Conservation (phyloP, 2,329 filamentous ascomycete species). For the Aspergillus sojae region DNA sequence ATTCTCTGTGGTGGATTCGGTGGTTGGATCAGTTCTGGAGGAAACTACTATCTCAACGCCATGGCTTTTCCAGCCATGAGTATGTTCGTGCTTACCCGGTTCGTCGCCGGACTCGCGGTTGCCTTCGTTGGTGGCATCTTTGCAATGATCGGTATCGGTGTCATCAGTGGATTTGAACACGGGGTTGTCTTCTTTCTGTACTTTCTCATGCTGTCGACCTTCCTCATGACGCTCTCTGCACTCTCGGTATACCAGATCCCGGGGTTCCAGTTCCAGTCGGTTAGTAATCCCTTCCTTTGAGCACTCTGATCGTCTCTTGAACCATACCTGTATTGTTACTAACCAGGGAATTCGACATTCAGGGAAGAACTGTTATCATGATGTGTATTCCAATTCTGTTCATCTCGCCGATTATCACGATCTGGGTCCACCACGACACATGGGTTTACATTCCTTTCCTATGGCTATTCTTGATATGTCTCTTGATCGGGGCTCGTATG, state of each 20-base stretch:
- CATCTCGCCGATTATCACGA: slow-evolving; percentile 59
- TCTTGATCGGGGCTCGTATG: slow-evolving; percentile 56
- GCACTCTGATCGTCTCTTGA: too few relatives aligned
- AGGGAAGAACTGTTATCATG: slow-evolving; percentile 59
- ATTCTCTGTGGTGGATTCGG: slow-evolving; percentile 63
- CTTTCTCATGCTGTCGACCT: slow-evolving; percentile 59
- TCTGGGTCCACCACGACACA: slow-evolving; percentile 56
- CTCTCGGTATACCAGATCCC: slow-evolving; percentile 58
- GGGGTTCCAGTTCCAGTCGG: slow-evolving; percentile 56
- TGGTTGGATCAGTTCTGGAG: slow-evolving; percentile 65
- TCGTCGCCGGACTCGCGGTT: slow-evolving; percentile 54
- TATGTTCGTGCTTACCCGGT: slow-evolving; percentile 56
- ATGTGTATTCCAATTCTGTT: slow-evolving; percentile 59
- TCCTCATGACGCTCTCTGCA: slow-evolving; percentile 61
- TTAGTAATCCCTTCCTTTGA: background rate
- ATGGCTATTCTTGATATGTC: slow-evolving; percentile 54
- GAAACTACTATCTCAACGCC: slow-evolving; percentile 62
- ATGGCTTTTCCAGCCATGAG: slow-evolving; percentile 60
- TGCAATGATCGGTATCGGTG: slow-evolving; percentile 54
- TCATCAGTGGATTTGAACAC: slow-evolving; percentile 46
- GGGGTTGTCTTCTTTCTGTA: slow-evolving; percentile 64
- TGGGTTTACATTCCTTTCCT: slow-evolving; percentile 59
- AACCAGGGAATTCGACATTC: background rate
- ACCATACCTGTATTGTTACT: background rate
- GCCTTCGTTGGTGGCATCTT: slow-evolving; percentile 56